Evolutionary conservation across 352 stramenopile species (phyloP).

Genomic region (Peronospora belbahrii): DNA sequence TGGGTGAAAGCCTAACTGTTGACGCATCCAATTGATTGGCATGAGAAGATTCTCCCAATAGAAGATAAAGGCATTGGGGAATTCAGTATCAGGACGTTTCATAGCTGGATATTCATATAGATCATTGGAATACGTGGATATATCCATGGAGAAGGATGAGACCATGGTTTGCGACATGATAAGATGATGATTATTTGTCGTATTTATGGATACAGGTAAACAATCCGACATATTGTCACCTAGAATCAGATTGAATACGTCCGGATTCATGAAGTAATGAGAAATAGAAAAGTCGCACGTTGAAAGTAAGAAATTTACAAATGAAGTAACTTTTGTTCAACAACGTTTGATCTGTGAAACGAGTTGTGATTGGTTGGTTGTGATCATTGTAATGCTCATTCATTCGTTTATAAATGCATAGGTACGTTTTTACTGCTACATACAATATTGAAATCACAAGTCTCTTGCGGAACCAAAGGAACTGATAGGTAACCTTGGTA

Average conservation of each 20-base stretch:
- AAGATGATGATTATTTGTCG: too few species aligned
- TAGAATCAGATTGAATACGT: constrained; percentile 26
- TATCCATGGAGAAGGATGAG: constrained; percentile 58
- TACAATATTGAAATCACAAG: too few species aligned
- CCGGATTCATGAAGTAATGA: constrained; percentile 18
- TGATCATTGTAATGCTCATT: too few species aligned
- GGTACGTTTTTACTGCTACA: too few species aligned
- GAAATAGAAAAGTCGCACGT: not conserved
- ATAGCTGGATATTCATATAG: constrained; percentile 44
- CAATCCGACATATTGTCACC: constrained; percentile 4
- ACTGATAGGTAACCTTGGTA: too few species aligned
- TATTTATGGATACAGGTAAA: not conserved
- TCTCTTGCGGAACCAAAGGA: too few species aligned
- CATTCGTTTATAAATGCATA: too few species aligned
- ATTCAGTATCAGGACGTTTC: constrained; percentile 9
- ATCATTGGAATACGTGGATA: constrained; percentile 45
- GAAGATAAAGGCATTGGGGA: constrained; percentile 54
- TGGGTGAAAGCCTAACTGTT: constrained; percentile 39
- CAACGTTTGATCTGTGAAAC: too few species aligned
- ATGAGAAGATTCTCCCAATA: constrained; percentile 66
- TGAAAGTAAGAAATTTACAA: constrained; percentile 13
- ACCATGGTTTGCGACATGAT: constrained; percentile 46
- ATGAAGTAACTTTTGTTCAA: constrained; percentile 5
- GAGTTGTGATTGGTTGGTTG: too few species aligned
- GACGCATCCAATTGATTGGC: constrained; percentile 54